phyloP scores from a whole-genome alignment of 192 early-diverging fungal species.

The Mortierella hygrophila region DNA sequence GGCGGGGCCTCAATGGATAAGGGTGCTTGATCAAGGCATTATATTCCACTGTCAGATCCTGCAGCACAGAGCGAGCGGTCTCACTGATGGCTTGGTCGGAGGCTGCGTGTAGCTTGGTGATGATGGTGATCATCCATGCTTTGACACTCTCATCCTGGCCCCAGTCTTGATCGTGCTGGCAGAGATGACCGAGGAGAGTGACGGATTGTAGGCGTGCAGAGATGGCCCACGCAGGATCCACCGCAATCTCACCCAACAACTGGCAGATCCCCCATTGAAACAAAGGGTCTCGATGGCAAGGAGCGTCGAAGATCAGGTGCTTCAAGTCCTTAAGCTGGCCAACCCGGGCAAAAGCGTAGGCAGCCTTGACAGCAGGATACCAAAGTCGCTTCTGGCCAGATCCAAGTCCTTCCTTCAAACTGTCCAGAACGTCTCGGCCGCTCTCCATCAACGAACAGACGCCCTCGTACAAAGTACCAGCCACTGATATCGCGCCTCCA shows the following conservation, averaged over 20 bases:
- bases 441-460: not conserved
- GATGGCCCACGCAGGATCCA: too few relatives aligned
- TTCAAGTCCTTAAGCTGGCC: constrained; percentile 4
- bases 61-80: too few relatives aligned
- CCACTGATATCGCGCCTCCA: not conserved
- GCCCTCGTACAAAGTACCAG: not conserved
- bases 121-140: too few relatives aligned
- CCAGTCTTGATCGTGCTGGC: too few relatives aligned
- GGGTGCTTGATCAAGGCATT: too few relatives aligned
- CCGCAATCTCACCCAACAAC: not conserved
- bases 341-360: not conserved
- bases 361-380: constrained; percentile 17
- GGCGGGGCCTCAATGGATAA: too few relatives aligned
- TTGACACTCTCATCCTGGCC: too few relatives aligned
- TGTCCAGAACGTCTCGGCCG: constrained; percentile 7
- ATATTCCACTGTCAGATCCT: too few relatives aligned
- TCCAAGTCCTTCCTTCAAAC: not conserved
- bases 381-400: not conserved
- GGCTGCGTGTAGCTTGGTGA: too few relatives aligned
- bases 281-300: constrained; percentile 7
- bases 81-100: too few relatives aligned
- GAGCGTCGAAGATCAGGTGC: not conserved
- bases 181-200: too few relatives aligned
- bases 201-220: too few relatives aligned
- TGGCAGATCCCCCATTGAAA: constrained; percentile 19